Conservation (phyloP, 768 basidiomycete species). For the Suillus subaureus region DNA sequence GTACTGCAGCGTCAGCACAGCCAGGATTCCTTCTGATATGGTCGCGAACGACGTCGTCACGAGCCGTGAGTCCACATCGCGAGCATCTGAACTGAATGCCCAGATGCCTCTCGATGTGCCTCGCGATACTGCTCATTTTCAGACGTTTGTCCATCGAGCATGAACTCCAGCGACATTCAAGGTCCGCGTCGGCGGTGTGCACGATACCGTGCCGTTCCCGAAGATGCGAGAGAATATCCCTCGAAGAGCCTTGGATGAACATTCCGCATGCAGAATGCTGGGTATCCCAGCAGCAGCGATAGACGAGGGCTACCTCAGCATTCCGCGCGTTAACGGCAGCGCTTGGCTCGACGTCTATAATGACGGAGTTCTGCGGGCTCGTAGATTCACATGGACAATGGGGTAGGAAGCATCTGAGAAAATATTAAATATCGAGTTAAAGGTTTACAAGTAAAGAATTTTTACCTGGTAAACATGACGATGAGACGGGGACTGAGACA, state of each 20-base stretch:
- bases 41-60: neutral
- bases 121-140: constrained; percentile 1
- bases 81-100: neutral
- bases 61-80: neutral
- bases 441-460: neutral
- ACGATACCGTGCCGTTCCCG: neutral
- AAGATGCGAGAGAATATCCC: neutral
- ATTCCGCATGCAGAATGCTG: neutral
- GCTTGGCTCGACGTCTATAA: neutral
- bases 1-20: neutral
- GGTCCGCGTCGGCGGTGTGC: neutral
- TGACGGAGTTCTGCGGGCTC: neutral
- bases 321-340: neutral
- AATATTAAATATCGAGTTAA: neutral
- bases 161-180: neutral
- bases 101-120: neutral
- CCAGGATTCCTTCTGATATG: neutral
- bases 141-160: neutral
- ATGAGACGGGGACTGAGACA: neutral
- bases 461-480: neutral
- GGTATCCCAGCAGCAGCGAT: neutral
- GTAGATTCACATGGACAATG: neutral
- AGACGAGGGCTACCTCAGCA: neutral
- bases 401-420: neutral
- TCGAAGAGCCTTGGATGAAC: neutral